Conservation (phyloP, 345 rosid genomes). For the Aquilaria malaccensis region DNA sequence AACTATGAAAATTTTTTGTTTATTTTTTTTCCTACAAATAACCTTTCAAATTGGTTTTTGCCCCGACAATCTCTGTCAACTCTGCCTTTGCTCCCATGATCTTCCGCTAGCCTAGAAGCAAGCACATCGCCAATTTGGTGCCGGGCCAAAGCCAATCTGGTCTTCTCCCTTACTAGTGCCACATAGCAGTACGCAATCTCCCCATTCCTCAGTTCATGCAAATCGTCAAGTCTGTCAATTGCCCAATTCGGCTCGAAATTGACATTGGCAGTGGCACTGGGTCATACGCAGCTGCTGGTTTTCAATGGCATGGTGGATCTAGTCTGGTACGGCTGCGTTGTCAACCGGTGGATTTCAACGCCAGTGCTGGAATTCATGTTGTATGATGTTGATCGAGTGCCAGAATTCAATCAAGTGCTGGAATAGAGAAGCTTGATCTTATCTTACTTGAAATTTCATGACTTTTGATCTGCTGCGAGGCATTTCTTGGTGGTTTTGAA, state of each 20-base stretch:
- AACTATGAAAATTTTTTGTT: background rate
- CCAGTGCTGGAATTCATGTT: constrained; percentile 77
- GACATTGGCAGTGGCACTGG: constrained; percentile 92
- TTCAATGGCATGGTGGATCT: constrained; percentile 90
- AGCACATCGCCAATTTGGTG: no score
- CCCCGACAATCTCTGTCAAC: no score
- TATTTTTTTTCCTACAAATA: constrained; percentile 1
- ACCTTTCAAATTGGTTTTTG: no score
- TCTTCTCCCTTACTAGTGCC: no score
- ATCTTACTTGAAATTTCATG: constrained; percentile 50
- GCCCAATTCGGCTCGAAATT: constrained; percentile 62
- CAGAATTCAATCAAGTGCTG: constrained; percentile 2
- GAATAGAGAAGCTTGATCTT: constrained; percentile 33
- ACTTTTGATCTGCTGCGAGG: constrained; percentile 37
- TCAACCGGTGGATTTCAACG: constrained; percentile 90
- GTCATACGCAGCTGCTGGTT: constrained; percentile 69
- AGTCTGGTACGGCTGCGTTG: constrained; percentile 82
- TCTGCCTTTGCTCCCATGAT: no score
- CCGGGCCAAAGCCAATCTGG: no score
- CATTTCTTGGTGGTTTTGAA: constrained; percentile 41
- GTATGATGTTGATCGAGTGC: constrained; percentile 73
- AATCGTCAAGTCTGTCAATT: constrained; percentile 47
- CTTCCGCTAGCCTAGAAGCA: no score
- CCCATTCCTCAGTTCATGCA: constrained; percentile 79
- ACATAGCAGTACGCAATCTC: constrained; percentile 59